Conservation (phyloP, 371 early-diverging fungal species). For the Mucor sp. region DNA sequence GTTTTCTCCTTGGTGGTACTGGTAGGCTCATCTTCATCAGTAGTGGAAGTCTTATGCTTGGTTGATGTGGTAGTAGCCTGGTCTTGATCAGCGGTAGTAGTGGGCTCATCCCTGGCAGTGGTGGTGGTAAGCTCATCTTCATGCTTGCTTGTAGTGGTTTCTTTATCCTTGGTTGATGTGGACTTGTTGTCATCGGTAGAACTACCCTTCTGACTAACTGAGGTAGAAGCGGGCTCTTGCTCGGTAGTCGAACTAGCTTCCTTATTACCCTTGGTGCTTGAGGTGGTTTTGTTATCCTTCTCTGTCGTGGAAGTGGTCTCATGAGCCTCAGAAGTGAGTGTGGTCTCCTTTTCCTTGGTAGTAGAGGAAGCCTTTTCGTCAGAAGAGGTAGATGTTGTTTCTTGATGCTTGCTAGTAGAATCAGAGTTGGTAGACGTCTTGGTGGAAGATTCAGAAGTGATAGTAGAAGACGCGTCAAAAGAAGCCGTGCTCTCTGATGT, state of each 20-base stretch:
- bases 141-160: neutral
- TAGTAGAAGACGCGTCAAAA: neutral
- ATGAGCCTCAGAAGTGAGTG: neutral
- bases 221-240: neutral
- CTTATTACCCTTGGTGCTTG: neutral
- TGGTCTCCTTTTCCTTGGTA: neutral
- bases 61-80: neutral
- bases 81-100: neutral
- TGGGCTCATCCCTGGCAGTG: neutral
- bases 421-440: neutral
- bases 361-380: neutral
- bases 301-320: neutral
- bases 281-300: neutral
- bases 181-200: neutral
- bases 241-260: neutral
- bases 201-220: neutral
- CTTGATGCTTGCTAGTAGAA: neutral
- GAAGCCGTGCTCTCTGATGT: neutral
- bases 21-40: neutral
- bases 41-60: neutral
- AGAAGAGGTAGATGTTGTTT: neutral
- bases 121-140: neutral
- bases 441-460: neutral
- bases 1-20: neutral
- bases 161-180: neutral